Conservation (phyloP, 2,329 filamentous ascomycete species). For the Bipolaris cookei region DNA sequence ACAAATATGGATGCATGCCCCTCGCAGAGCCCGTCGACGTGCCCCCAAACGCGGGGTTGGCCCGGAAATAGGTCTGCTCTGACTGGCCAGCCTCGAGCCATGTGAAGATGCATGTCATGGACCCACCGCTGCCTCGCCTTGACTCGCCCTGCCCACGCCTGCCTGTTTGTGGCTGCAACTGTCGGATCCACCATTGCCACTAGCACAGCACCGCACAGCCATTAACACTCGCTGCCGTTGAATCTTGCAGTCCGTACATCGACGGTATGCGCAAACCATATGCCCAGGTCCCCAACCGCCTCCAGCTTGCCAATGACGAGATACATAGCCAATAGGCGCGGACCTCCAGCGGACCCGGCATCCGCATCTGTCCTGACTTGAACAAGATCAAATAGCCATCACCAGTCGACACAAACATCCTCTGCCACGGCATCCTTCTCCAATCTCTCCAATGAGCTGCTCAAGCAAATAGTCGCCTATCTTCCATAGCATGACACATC, state of each 20-base stretch:
- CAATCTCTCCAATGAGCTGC: constrained; percentile 31
- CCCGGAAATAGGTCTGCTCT: background rate
- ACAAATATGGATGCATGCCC: background rate
- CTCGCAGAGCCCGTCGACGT: constrained; percentile 6
- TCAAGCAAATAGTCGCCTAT: constrained; percentile 31
- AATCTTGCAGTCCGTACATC: background rate
- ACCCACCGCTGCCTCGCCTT: background rate
- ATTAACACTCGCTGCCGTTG: too few species aligned
- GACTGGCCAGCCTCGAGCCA: background rate
- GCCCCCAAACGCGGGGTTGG: constrained; percentile 14
- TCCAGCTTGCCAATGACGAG: background rate
- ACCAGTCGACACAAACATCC: background rate
- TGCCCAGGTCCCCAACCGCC: background rate
- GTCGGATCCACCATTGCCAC: background rate
- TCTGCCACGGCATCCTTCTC: constrained; percentile 28
- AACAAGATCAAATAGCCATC: background rate
- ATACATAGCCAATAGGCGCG: background rate
- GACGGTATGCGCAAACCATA: too few species aligned
- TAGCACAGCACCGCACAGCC: background rate
- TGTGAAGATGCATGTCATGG: constrained; percentile 7
- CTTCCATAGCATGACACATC: constrained; percentile 27
- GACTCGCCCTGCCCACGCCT: background rate
- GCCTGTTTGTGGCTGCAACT: background rate
- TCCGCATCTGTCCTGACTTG: background rate
- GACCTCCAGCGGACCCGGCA: constrained; percentile 1